Evolutionary conservation across 106 monocot species (phyloP), one percentile per base, ranked within the genome.

Genomic region (Posidonia australis): DNA sequence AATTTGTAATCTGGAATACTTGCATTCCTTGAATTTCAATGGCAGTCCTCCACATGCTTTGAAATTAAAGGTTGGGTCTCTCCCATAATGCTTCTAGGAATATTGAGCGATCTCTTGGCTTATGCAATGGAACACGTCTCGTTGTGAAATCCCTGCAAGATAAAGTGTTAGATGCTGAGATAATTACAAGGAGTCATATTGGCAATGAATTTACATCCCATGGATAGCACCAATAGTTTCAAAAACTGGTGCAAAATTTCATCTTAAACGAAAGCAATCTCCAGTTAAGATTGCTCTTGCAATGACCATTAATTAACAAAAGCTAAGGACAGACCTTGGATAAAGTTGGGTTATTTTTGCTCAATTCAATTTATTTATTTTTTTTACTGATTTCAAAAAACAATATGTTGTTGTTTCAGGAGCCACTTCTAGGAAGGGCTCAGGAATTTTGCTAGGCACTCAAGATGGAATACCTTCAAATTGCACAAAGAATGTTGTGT

Each of bases 291-390:
- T 59, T 26, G 58, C 26, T 25, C 27, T 59, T 59, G 58, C 58
- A 6, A 59, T 59, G 58, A 59, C 58, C n/a, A n/a, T n/a, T n/a
- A 14, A 29, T 59, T 27, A 59, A 59, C 21, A 59, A 59, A 59
- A 59, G 58, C 17, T 25, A 59, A 28, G 58, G 58, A 11, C 28
- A 59, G 17, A 54, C 20, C 17, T 54, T 54, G 18, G 9, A 54
- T 6, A 20, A 18, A 17, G 17, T 54, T 23, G 54, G 54, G 10
- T 9, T 54, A 17, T 54, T 13, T 54, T 54, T 54, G 22, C 10
- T 17, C 10, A 54, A 9, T 20, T 17, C 17, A 20, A 17, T 54
- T 7, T 54, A 13, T 23, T 13, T 17, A 20, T 0, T 13, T 54
- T n/a, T n/a, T n/a, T n/a, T n/a, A n/a, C n/a, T n/a, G n/a, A n/a